Conservation (phyloP, 768 basidiomycete genomes). For the Phylloporus arenicola region DNA sequence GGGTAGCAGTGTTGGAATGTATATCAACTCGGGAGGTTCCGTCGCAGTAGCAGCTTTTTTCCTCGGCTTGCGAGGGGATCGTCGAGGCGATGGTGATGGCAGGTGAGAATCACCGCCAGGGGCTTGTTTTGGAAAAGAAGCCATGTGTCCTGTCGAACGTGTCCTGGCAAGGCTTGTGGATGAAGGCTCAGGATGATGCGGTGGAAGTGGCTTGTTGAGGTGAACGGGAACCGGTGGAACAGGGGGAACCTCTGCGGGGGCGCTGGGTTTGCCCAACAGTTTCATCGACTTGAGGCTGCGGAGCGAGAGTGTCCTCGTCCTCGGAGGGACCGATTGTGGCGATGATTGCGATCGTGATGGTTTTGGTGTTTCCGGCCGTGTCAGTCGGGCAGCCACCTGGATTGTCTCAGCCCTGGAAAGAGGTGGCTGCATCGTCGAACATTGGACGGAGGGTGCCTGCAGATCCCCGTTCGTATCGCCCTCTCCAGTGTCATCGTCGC, state of each 20-base stretch:
- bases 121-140: background rate
- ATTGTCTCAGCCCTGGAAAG: conserved; percentile 1
- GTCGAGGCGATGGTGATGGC: conserved; percentile 6
- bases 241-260: conserved; percentile 36
- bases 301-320: conserved; percentile 40
- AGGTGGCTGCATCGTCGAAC: background rate
- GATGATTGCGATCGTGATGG: conserved; percentile 6
- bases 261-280: conserved; percentile 13
- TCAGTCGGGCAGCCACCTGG: background rate
- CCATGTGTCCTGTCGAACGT: conserved; percentile 14
- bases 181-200: conserved; percentile 20
- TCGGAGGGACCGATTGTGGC: conserved; percentile 5
- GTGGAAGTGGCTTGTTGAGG: conserved; percentile 42
- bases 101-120: background rate
- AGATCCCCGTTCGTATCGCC: conserved; percentile 21
- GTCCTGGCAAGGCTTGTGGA: conserved; percentile 11
- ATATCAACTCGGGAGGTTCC: conserved; percentile 69
- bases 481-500: conserved; percentile 38
- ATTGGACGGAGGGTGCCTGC: background rate
- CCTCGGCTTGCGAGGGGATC: conserved; percentile 28
- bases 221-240: conserved; percentile 35
- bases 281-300: conserved; percentile 44
- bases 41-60: conserved; percentile 44
- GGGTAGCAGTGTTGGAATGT: conserved; percentile 79
- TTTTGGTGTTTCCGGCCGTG: background rate